Evolutionary conservation across 1,284 basidiomycete genomes (phyloP).

Genomic region (Pseudozyma flocculosa): DNA sequence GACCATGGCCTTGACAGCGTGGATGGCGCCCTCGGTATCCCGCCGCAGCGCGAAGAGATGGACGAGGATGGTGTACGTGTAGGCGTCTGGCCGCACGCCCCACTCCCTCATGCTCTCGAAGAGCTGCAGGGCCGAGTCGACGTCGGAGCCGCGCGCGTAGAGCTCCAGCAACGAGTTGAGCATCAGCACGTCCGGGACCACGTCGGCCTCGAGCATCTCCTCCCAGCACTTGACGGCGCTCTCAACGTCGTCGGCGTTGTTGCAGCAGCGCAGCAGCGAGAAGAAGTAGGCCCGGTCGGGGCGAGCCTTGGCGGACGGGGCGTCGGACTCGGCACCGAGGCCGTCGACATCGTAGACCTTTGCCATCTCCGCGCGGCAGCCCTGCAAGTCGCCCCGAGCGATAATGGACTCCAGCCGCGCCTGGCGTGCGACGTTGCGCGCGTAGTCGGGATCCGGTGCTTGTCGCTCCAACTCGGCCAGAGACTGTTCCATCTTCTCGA

Average conservation of each 20-base stretch:
- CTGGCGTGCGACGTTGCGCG: background rate
- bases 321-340: background rate
- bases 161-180: slow-evolving; percentile 30
- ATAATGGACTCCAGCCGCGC: background rate
- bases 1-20: slow-evolving; percentile 68
- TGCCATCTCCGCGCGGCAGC: slow-evolving; percentile 6
- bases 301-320: slow-evolving; percentile 9
- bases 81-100: slow-evolving; percentile 63
- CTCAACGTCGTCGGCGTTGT: slow-evolving; percentile 19
- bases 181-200: slow-evolving; percentile 7
- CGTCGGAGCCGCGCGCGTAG: slow-evolving; percentile 23
- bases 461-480: slow-evolving; percentile 7
- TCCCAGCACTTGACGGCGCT: slow-evolving; percentile 17
- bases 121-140: slow-evolving; percentile 63
- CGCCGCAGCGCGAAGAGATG: slow-evolving; percentile 68
- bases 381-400: slow-evolving; percentile 21
- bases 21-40: slow-evolving; percentile 71
- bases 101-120: slow-evolving; percentile 68
- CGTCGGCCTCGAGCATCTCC: slow-evolving; percentile 12
- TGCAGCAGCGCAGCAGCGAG: slow-evolving; percentile 19
- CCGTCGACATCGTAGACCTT: slow-evolving; percentile 18
- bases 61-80: slow-evolving; percentile 68
- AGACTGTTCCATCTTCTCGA: slow-evolving; percentile 4
- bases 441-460: background rate
- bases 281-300: slow-evolving; percentile 5